These are phyloP conservation scores for Suillus variegatus DNA, from an alignment of 768 basidiomycete genomes.

Conservation along the genomic window DNA sequence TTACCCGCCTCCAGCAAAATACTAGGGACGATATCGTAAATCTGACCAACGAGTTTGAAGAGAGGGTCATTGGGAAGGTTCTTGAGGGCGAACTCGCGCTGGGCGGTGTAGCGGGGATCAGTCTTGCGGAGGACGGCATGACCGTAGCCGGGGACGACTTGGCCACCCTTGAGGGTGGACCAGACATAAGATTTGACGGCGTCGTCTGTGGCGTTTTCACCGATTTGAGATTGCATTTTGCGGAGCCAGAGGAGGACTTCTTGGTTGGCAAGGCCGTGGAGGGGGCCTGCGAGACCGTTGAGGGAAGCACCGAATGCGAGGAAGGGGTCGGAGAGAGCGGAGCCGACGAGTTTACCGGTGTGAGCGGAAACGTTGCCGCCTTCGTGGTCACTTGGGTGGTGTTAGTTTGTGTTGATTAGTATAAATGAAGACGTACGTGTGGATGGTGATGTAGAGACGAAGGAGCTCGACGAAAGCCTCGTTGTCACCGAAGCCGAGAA, in stretches of 20 bases:
- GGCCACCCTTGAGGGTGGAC: slow-evolving; percentile 89
- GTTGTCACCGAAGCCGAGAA: slow-evolving; percentile 91
- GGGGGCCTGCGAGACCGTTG: slow-evolving; percentile 95
- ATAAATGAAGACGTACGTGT: slow-evolving; percentile 53
- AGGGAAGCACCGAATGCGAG: slow-evolving; percentile 89
- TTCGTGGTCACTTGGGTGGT: slow-evolving; percentile 77
- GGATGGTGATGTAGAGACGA: slow-evolving; percentile 95
- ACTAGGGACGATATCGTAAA: slow-evolving; percentile 85
- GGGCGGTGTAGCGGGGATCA: slow-evolving; percentile 90
- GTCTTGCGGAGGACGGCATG: slow-evolving; percentile 88
- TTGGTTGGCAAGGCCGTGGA: slow-evolving; percentile 97
- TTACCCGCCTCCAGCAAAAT: slow-evolving; percentile 92
- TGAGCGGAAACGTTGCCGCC: slow-evolving; percentile 98
- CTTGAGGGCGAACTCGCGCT: slow-evolving; percentile 86
- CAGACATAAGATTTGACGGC: slow-evolving; percentile 93
- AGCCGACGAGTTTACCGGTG: slow-evolving; percentile 90
- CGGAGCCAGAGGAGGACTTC: slow-evolving; percentile 94
- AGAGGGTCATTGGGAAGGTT: slow-evolving; percentile 85
- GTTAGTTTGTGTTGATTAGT: not conserved
- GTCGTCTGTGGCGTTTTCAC: slow-evolving; percentile 82
- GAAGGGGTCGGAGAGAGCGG: slow-evolving; percentile 97
- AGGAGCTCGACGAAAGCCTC: slow-evolving; percentile 90
- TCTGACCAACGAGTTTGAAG: slow-evolving; percentile 92
- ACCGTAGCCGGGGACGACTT: slow-evolving; percentile 93
- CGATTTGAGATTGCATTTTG: slow-evolving; percentile 90